phyloP scores from a whole-genome alignment of 1,139 yeast species.

The Eremothecium coryli region DNA sequence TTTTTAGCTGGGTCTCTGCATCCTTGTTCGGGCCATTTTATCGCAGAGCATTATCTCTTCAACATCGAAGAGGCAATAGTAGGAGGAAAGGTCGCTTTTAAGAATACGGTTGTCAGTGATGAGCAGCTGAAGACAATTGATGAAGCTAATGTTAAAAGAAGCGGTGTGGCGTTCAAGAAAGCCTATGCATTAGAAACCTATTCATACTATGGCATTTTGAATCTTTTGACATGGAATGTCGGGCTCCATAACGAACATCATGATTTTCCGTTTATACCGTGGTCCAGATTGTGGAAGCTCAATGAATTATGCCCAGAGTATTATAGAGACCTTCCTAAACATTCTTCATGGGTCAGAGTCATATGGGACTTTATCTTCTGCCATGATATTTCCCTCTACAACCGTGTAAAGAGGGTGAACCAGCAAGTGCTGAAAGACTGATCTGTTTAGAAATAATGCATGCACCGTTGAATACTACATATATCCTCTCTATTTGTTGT shows the following conservation, averaged over 20 bases:
- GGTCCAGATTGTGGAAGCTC: conserved; percentile 69
- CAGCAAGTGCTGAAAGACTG: no score
- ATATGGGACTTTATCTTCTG: conserved; percentile 62
- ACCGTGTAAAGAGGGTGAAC: conserved; percentile 59
- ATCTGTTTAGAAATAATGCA: no score
- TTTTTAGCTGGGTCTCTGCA: conserved; percentile 87
- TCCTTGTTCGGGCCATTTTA: conserved; percentile 92
- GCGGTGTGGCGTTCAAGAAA: conserved; percentile 11
- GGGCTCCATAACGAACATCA: conserved; percentile 94
- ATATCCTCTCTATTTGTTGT: no score
- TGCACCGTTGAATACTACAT: no score
- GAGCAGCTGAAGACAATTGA: conserved; percentile 9
- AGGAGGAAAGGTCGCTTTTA: conserved; percentile 12
- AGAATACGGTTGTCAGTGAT: conserved; percentile 9
- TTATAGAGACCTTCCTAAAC: conserved; percentile 72
- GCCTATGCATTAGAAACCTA: conserved; percentile 50
- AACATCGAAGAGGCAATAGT: conserved; percentile 12
- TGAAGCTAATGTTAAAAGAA: conserved; percentile 8
- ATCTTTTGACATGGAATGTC: conserved; percentile 77
- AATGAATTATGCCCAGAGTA: conserved; percentile 67
- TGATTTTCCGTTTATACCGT: conserved; percentile 87
- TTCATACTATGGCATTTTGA: conserved; percentile 77
- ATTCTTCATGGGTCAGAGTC: conserved; percentile 71
- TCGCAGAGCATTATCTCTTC: conserved; percentile 84
- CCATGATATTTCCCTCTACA: conserved; percentile 63